Base-by-base conservation (phyloP, 768 basidiomycete species). In the Sarcodon aspratus region DNA sequence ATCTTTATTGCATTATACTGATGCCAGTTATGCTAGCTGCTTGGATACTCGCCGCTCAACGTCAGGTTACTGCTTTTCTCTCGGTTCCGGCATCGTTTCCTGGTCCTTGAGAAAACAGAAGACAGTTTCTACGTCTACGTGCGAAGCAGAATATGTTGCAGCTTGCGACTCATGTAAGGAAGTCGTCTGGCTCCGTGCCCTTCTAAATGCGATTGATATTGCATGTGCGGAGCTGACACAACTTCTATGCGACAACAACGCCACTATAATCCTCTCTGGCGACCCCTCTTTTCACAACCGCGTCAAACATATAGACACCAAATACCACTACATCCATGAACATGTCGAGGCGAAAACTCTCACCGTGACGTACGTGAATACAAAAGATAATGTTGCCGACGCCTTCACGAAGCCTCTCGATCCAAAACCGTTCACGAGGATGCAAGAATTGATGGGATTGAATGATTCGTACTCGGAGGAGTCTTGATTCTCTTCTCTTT, bases 61-160 rank as follows among this genome's bases (percentile, higher is more conserved):
- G 3, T 59, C 54, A 10, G 64, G 61, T 3, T 63, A 59, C 43
- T 46, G 57, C 31, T 61, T 57, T 42, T 54, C 48, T 12, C 35
- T 61, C 5, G 58, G 50, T 15, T 54, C 57, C 9, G 57, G 58
- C 1, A 27, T 52, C 6, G 52, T 65, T 33, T 51, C 55, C 15
- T 65, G 64, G 64, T 49, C 44, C 12, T 52, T 56, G 11, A 58
- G 54, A 45, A 55, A 55, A 37, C 64, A n/a, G n/a, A n/a, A n/a
- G n/a, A n/a, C n/a, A n/a, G n/a, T n/a, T n/a, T n/a, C n/a, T n/a
- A n/a, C n/a, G 1, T 66, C 65, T 3, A 61, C 61, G 3, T 55
- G 56, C 9, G 69, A 74, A 55, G 67, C 72, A 1, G 72, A 76
- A 54, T 73, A 75, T 54, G 67, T 72, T 38, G 69, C 71, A 4